Percentiles rank a stretch among this genome's conserved stretches.
These are phyloP conservation scores for Blastobotrys muscicola DNA, from an alignment of 805 yeast species.

Conservation along the genomic window DNA sequence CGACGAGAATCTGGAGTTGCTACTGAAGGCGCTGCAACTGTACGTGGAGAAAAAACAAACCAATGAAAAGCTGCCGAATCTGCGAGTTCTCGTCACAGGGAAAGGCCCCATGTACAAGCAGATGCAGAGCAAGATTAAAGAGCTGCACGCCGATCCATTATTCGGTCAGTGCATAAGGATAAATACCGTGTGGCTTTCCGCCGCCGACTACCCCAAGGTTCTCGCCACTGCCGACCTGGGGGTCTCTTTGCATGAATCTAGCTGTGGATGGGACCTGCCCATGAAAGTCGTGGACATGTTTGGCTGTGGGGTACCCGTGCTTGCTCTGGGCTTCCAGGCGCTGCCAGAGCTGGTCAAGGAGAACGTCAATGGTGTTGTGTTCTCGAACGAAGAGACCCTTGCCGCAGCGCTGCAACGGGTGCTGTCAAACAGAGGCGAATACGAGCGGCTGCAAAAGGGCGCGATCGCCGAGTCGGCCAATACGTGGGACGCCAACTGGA, in stretches of 20 bases:
- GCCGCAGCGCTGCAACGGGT: slow-evolving; percentile 33
- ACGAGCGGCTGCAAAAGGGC: slow-evolving; percentile 45
- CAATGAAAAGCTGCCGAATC: slow-evolving; percentile 32
- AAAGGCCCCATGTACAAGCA: slow-evolving; percentile 74
- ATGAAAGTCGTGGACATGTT: slow-evolving; percentile 96
- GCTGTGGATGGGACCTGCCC: slow-evolving; percentile 90
- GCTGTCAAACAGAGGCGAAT: slow-evolving; percentile 23
- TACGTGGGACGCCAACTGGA: slow-evolving; percentile 79
- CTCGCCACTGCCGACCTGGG: slow-evolving; percentile 78
- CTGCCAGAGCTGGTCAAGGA: slow-evolving; percentile 66
- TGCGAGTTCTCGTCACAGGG: slow-evolving; percentile 83
- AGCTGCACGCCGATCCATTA: slow-evolving; percentile 26
- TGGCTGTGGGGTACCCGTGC: slow-evolving; percentile 91
- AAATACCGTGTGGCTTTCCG: slow-evolving; percentile 61
- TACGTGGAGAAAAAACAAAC: slow-evolving; percentile 37
- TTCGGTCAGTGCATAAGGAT: slow-evolving; percentile 19
- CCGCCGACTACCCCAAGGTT: slow-evolving; percentile 70
- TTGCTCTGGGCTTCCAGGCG: slow-evolving; percentile 69
- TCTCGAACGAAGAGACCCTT: slow-evolving; percentile 36
- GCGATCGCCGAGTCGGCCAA: slow-evolving; percentile 60
- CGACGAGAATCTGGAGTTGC: slow-evolving; percentile 75
- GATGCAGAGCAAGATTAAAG: slow-evolving; percentile 40
- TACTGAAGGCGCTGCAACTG: slow-evolving; percentile 56
- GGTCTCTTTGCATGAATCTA: slow-evolving; percentile 80
- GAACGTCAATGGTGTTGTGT: slow-evolving; percentile 58